These are phyloP conservation scores for Leishmania tropica DNA, from an alignment of 208 protist genomes.

Conservation along the genomic window DNA sequence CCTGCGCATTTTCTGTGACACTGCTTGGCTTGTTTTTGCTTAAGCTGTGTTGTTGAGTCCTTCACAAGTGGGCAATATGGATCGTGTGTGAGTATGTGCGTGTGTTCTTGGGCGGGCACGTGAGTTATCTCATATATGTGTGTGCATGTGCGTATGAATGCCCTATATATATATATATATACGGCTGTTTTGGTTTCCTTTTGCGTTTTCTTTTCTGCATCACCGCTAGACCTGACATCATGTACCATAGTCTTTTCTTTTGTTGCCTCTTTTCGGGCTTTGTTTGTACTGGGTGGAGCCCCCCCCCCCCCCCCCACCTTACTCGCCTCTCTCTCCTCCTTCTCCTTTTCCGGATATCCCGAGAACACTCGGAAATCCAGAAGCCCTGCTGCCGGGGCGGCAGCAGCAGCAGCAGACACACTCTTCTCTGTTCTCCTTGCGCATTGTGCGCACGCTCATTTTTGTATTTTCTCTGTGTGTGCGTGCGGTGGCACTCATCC, in stretches of 20 bases:
- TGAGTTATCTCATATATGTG: not conserved
- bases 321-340: not conserved
- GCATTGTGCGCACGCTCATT: not conserved
- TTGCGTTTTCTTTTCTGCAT: not conserved
- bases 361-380: not conserved
- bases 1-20: not conserved
- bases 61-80: not conserved
- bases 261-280: not conserved
- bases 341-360: not conserved
- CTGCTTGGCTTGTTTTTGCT: not conserved
- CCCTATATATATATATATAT: not conserved
- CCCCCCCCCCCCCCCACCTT: not conserved
- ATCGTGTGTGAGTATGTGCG: not conserved
- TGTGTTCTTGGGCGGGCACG: not conserved
- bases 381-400: too few species aligned
- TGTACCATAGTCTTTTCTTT: constrained; percentile 10
- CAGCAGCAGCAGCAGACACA: not conserved
- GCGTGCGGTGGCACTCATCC: not conserved
- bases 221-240: not conserved
- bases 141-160: not conserved
- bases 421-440: not conserved
- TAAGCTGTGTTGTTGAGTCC: not conserved
- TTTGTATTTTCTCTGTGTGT: not conserved
- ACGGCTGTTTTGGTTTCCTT: not conserved
- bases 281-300: not conserved